Percentiles rank a stretch among this genome's conserved stretches.
Conservation (phyloP, 257 asterid species). For the Asclepias syriaca region DNA sequence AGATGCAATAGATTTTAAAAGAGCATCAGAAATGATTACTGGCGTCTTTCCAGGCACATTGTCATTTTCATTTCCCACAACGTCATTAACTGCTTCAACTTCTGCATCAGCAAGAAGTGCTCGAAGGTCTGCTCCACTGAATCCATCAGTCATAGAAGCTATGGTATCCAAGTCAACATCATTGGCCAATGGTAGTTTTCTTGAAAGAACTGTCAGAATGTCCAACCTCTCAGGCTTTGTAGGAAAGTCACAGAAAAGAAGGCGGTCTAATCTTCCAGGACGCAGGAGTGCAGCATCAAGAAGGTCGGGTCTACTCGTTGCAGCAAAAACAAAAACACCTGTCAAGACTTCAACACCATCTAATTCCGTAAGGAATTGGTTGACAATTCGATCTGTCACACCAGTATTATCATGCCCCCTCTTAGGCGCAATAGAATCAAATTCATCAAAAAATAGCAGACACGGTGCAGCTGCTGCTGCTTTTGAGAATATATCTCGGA, state of each 20-base stretch:
- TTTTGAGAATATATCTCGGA: conserved; percentile 88
- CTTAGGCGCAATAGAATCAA: conserved; percentile 96
- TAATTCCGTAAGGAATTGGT: conserved; percentile 91
- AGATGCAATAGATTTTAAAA: conserved; percentile 59
- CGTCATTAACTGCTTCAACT: conserved; percentile 84
- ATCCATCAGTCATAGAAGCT: conserved; percentile 72
- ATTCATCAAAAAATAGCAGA: conserved; percentile 88
- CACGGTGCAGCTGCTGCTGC: conserved; percentile 98
- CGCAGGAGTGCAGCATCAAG: conserved; percentile 98
- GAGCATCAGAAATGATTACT: conserved; percentile 55
- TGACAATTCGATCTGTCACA: conserved; percentile 94
- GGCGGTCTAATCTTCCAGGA: conserved; percentile 96
- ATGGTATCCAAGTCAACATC: conserved; percentile 64
- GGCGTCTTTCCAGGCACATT: conserved; percentile 49
- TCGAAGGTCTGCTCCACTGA: conserved; percentile 98
- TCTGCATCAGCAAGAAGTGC: conserved; percentile 91
- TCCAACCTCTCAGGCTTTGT: conserved; percentile 71
- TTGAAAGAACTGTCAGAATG: conserved; percentile 77
- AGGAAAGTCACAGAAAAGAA: conserved; percentile 92
- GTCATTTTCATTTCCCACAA: conserved; percentile 44
- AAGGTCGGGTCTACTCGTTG: conserved; percentile 97
- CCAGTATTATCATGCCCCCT: conserved; percentile 98
- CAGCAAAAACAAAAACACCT: conserved; percentile 98
- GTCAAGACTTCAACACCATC: conserved; percentile 98
- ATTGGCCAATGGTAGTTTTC: conserved; percentile 72